Base-by-base conservation (phyloP, 768 basidiomycete genomes). In the Naganishia randhawae region DNA sequence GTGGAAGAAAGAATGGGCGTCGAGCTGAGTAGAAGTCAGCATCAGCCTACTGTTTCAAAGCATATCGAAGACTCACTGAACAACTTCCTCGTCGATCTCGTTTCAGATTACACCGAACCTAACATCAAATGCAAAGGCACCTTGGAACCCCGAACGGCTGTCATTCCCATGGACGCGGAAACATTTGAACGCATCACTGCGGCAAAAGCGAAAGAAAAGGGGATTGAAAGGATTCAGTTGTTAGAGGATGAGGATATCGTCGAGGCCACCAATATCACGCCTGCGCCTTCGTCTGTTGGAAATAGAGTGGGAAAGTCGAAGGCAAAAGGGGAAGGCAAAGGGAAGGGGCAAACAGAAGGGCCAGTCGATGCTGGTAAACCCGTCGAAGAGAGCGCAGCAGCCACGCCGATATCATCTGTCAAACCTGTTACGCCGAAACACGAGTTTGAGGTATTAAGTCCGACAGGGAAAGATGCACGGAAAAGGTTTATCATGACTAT, bases 1-100 rank as follows among this genome's bases (percentile, higher is more conserved):
- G 69, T 69, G 11, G 69, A 69, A 37, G 69, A 69, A 29, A 37
- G 63, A 33, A 55, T 64, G 25, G 69, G 69, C 32, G 62, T 69
- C 32, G 69, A 69, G 35, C 45, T 69, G 31, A 65, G 63, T 37
- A 50, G 68, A 51, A 62, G 68, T 69, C 19, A 50, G 52, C 63
- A 17, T 9, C 7, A 11, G 48, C 39, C 35, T 55, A n/a, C n/a
- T n/a, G n/a, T n/a, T n/a, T n/a, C n/a, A n/a, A n/a, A n/a, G n/a
- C n/a, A n/a, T n/a, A n/a, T n/a, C n/a, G n/a, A n/a, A n/a, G n/a
- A n/a, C n/a, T n/a, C n/a, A n/a, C n/a, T n/a, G n/a, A n/a, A n/a
- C n/a, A n/a, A n/a, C 32, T 31, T 1, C 31, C 8, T 3, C 3
- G 31, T 13, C 13, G 45, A 3, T 48, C 3, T 22, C n/a, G 4